Evolutionary conservation across 805 yeast species (phyloP), one percentile per base, ranked within the genome.

Genomic region (Komagataella pseudopastoris): DNA sequence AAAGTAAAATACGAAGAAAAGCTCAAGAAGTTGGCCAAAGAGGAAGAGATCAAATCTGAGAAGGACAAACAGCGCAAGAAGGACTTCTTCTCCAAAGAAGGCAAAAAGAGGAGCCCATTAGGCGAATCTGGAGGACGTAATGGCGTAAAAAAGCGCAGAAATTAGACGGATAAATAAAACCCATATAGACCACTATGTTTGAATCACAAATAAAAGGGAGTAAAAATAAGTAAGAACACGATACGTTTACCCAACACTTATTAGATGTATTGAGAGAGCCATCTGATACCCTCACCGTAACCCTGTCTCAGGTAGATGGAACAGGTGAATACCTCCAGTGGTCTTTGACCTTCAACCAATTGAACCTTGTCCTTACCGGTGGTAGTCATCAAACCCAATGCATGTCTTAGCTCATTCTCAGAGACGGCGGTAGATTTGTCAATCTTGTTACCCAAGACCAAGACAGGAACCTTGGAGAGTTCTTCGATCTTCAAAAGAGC

Each of bases 221-320:
- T 45, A 16, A 8, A 20, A 47, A 18, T 16, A 30, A 50, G 18
- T 43, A 10, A 30, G 39, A 30, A 24, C 10, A 30, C 14, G 6
- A 22, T 20, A 30, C 39, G 8, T 10, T 30, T 30, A 30, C 39
- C 39, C 17, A 4, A 3, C 17, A n/a, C 12, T 6, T 22, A n/a
- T 65, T 77, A 91, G 61, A 91, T 91, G 71, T 86, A 91, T 73
- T 93, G 96, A 55, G 96, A 88, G 64, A 93, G 80, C 98, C 97
- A 93, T 78, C 88, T 86, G 80, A 93, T 89, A 56, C 96, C 99
- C 62, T 93, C 98, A 55, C 96, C 95, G 70, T 93, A 93, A 62
- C 99, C 99, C 70, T 88, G 90, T 78, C 98, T 88, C 96, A 90
- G 86, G 52, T 90, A 96, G 58, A 93, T 96, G 23, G 96, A 88